A percentile compares a stretch with the other conserved stretches of the same genome.
Conservation (phyloP, 2,329 filamentous ascomycete species). For the Talaromyces sp. region DNA sequence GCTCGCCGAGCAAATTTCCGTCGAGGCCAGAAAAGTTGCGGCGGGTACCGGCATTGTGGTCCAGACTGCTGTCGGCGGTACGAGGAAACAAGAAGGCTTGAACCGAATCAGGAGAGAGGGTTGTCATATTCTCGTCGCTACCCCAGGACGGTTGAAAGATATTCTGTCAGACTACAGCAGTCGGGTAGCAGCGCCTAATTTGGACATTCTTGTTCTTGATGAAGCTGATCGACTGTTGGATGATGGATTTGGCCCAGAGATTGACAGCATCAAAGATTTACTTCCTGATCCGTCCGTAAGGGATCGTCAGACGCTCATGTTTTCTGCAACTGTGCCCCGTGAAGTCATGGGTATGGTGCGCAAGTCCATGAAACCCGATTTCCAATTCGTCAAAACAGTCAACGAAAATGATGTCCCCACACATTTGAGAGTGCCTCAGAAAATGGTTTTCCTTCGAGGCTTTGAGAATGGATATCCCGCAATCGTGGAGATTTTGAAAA, state of each 20-base stretch:
- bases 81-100: conserved; percentile 69
- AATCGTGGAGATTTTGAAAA: conserved; percentile 70
- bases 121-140: conserved; percentile 86
- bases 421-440: conserved; percentile 79
- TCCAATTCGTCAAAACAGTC: conserved; percentile 90
- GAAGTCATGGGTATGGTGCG: conserved; percentile 79
- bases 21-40: conserved; percentile 69
- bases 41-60: conserved; percentile 64
- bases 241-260: conserved; percentile 64
- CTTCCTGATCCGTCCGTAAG: conserved; percentile 64
- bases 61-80: conserved; percentile 86
- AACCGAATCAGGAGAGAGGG: conserved; percentile 66
- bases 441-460: conserved; percentile 63
- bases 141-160: conserved; percentile 83
- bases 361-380: conserved; percentile 73
- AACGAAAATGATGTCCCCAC: conserved; percentile 76
- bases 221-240: conserved; percentile 67
- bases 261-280: conserved; percentile 57
- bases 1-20: conserved; percentile 62
- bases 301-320: conserved; percentile 85
- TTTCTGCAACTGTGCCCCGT: conserved; percentile 86
- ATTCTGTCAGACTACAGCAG: conserved; percentile 65
- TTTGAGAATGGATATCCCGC: conserved; percentile 75
- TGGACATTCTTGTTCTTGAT: conserved; percentile 61
- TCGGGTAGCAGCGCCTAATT: conserved; percentile 61